Evolutionary conservation across 805 yeast genomes (phyloP).

Genomic region (Saturnispora gosingensis): DNA sequence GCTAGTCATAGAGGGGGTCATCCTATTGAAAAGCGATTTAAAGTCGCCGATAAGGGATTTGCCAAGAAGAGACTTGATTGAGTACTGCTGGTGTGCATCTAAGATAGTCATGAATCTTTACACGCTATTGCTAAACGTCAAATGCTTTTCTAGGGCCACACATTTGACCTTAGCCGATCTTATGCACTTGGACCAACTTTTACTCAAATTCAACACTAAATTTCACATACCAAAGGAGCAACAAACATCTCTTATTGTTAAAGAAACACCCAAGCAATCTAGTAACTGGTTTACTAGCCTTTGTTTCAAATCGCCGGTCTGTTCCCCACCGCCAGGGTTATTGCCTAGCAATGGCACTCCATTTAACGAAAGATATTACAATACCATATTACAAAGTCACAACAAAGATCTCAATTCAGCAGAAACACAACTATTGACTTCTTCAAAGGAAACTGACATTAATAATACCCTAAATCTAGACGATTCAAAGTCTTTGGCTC

Average conservation of each 20-base stretch:
- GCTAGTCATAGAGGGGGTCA: neutral
- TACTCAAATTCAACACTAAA: neutral
- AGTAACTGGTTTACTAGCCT: neutral
- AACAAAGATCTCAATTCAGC: neutral
- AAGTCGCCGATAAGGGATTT: neutral
- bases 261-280: neutral
- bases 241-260: neutral
- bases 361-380: neutral
- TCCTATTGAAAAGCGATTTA: neutral
- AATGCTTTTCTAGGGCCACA: neutral
- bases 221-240: neutral
- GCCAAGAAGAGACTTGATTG: neutral
- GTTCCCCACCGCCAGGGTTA: neutral
- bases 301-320: neutral
- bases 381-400: neutral
- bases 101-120: slow-evolving; percentile 4
- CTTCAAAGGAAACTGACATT: neutral
- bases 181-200: neutral
- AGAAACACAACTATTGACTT: neutral
- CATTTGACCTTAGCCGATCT: neutral
- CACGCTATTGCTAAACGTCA: neutral
- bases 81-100: slow-evolving; percentile 5
- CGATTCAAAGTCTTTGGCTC: neutral
- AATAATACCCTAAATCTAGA: neutral
- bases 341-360: neutral